Evolutionary conservation across 352 stramenopile genomes (phyloP), one percentile per base, ranked within the genome.

Genomic region (Thalassiosira mediterranea): DNA sequence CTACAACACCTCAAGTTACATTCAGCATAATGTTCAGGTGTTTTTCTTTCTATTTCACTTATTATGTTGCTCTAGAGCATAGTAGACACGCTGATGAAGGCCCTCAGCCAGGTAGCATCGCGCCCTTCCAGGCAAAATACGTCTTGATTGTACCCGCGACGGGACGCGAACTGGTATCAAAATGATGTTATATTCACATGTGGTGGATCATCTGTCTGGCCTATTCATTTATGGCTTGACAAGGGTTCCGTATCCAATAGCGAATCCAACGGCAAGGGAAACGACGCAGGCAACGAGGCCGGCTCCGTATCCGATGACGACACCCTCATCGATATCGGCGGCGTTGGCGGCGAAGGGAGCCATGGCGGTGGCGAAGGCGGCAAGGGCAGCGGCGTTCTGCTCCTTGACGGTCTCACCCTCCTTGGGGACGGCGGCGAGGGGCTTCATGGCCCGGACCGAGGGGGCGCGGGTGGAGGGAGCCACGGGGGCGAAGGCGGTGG

Each of bases 191-290:
- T n/a, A n/a, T n/a, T n/a, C n/a, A n/a, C n/a, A n/a, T n/a, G n/a
- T n/a, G n/a, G n/a, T n/a, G n/a, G n/a, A n/a, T n/a, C n/a, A n/a
- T 26, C 47, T 56, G 17, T 25, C 19, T 56, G 21, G 11, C 47
- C 47, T 19, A 56, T 61, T 23, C 34, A 83, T 79, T 90, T 90
- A 91, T 83, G 75, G 83, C 83, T 91, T 91, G 51, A 84, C 81
- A 77, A 92, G 84, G 58, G 86, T 92, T 83, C 86, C 86, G 67
- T 92, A 92, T 82, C 87, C 87, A 75, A 92, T 91, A 67, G 84
- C 76, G 76, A 92, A 92, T 73, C 87, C 87, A 79, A 92, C 84
- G 59, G 87, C 87, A 21, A 92, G 68, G 15, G 79, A 89, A 63
- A 92, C 87, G 72, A 92, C 80, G 67, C 87, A 92, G 10, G 87